Evolutionary conservation across 2,329 filamentous ascomycete species (phyloP).

Genomic region (Penicillium janthinellum): DNA sequence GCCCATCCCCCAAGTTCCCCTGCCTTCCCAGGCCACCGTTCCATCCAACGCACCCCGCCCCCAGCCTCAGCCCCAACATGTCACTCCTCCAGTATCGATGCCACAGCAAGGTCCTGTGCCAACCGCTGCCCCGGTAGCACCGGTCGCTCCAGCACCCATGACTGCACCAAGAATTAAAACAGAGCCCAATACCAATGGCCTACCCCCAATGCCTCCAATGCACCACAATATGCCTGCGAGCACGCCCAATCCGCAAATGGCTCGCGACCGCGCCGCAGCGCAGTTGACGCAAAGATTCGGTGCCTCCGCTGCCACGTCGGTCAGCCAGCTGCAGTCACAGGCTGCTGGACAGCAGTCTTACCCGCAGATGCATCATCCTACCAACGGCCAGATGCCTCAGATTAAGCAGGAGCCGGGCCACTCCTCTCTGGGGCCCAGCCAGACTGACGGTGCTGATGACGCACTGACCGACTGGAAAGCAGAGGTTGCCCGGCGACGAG

Average conservation of each 20-base stretch:
- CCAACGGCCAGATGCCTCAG: conserved; percentile 44
- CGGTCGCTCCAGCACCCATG: conserved; percentile 30
- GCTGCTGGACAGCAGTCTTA: conserved; percentile 40
- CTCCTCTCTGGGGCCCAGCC: conserved; percentile 53
- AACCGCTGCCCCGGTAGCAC: conserved; percentile 29
- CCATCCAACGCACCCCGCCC: conserved; percentile 49
- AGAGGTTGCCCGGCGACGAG: conserved; percentile 48
- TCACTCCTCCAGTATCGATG: conserved; percentile 37
- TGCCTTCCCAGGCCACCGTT: conserved; percentile 44
- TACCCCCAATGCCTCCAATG: conserved; percentile 36
- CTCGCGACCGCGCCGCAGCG: conserved; percentile 57
- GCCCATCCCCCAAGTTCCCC: conserved; percentile 46
- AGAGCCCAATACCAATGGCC: conserved; percentile 51
- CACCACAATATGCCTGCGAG: conserved; percentile 36
- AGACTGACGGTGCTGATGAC: conserved; percentile 74
- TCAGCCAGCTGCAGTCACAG: conserved; percentile 48
- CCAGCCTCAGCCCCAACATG: conserved; percentile 38
- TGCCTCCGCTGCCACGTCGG: conserved; percentile 44
- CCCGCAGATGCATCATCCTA: conserved; percentile 32
- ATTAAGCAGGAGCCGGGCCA: conserved; percentile 44
- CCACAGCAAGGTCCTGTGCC: conserved; percentile 37
- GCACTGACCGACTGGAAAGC: conserved; percentile 58
- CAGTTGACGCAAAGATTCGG: conserved; percentile 54
- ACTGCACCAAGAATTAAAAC: conserved; percentile 53
- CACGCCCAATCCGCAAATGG: conserved; percentile 48